Conservation (phyloP, 495 filamentous ascomycete species). For the Monascus purpureus region DNA sequence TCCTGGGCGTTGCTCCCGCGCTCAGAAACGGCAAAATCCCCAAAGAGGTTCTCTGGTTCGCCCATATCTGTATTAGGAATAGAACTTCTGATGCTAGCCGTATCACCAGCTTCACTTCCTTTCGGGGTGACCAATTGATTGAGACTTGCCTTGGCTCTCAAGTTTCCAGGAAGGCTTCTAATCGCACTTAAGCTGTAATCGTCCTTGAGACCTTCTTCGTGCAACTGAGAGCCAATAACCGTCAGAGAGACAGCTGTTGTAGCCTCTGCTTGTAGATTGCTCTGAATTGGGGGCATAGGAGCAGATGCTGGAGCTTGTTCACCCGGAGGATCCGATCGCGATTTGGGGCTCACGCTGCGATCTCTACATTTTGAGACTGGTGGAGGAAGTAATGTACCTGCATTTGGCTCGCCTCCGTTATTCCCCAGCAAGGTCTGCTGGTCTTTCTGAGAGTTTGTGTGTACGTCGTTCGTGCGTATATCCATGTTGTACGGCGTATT, state of each 20-base stretch:
- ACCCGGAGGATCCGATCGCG: conserved; percentile 29
- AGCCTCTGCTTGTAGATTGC: conserved; percentile 51
- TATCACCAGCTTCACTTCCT: conserved; percentile 58
- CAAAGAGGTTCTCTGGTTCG: conserved; percentile 73
- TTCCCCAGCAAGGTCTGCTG: background rate
- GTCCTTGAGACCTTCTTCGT: conserved; percentile 49
- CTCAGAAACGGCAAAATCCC: conserved; percentile 39
- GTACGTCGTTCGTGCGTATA: no score
- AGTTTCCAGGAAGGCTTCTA: conserved; percentile 20
- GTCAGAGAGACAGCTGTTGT: conserved; percentile 73
- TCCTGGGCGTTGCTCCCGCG: conserved; percentile 10
- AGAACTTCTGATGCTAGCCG: conserved; percentile 70
- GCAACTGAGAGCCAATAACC: conserved; percentile 60
- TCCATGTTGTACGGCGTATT: no score
- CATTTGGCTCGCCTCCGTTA: background rate
- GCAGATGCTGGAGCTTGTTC: conserved; percentile 10
- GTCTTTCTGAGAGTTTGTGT: no score
- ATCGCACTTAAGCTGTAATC: conserved; percentile 37
- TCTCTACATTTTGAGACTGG: conserved; percentile 4
- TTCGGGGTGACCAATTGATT: conserved; percentile 32
- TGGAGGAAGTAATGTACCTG: conserved; percentile 1
- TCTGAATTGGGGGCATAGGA: no score
- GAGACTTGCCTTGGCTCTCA: conserved; percentile 28
- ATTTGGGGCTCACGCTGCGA: conserved; percentile 19
- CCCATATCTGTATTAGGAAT: conserved; percentile 58